These are phyloP conservation scores for Bolboschoenoplectus hybrid DNA, from an alignment of 202 grass and related monocot genomes.

Conservation along the genomic window DNA sequence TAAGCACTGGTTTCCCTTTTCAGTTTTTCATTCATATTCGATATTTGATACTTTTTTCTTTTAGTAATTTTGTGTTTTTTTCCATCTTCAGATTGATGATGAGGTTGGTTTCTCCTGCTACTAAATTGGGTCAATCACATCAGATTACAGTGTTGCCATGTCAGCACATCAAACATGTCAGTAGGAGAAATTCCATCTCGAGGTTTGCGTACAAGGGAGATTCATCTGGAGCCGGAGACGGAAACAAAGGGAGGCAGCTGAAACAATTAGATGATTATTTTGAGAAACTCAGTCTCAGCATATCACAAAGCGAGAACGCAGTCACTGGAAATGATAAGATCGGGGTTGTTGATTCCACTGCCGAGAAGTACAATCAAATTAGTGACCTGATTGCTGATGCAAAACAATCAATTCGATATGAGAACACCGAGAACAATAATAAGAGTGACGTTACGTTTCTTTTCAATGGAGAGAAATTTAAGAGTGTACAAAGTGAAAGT, in stretches of 20 bases:
- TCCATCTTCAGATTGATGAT: slow-evolving; percentile 31
- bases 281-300: not conserved
- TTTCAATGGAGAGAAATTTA: slow-evolving; percentile 45
- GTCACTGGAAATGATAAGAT: not conserved
- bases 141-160: slow-evolving; percentile 13
- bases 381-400: slow-evolving; percentile 15
- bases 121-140: slow-evolving; percentile 23
- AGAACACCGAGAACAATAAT: slow-evolving; percentile 17
- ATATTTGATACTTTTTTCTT: not conserved
- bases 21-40: not conserved
- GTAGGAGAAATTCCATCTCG: slow-evolving; percentile 2
- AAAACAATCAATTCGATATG: slow-evolving; percentile 17
- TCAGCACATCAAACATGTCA: no score
- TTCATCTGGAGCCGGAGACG: not conserved
- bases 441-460: slow-evolving; percentile 38
- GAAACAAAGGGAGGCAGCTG: slow-evolving; percentile 14
- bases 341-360: not conserved
- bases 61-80: slow-evolving; percentile 24
- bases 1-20: not conserved
- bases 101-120: slow-evolving; percentile 25
- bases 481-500: slow-evolving; percentile 44
- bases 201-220: slow-evolving; percentile 13
- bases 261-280: slow-evolving; percentile 39
- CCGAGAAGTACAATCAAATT: not conserved
- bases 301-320: not conserved